Evolutionary conservation across 257 asterid genomes (phyloP).

Genomic region (Salvia hispanica): DNA sequence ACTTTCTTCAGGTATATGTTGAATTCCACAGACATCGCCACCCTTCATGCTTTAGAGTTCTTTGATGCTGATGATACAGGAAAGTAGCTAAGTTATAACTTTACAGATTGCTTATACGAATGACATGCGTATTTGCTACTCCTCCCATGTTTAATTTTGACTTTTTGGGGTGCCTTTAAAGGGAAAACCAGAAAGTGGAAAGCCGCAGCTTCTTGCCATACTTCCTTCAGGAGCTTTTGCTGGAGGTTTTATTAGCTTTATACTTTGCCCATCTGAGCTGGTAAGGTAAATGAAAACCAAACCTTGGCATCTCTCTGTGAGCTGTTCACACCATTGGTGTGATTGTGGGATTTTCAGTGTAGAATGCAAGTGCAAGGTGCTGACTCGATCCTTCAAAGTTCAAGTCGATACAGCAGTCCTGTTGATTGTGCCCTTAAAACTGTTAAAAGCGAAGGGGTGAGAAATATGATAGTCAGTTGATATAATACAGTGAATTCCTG

Average conservation of each 20-base stretch:
- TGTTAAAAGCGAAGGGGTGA: conserved; percentile 78
- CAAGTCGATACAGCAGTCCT: conserved; percentile 69
- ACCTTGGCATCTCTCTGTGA: conserved; percentile 23
- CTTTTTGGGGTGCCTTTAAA: conserved; percentile 32
- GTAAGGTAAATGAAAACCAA: conserved; percentile 58
- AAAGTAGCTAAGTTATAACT: conserved; percentile 25
- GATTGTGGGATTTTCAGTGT: conserved; percentile 79
- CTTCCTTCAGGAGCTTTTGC: conserved; percentile 79
- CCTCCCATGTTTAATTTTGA: not conserved
- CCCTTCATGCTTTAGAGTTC: conserved; percentile 18
- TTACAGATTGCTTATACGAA: conserved; percentile 10
- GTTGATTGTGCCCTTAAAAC: conserved; percentile 84
- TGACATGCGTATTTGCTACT: not conserved
- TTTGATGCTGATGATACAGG: conserved; percentile 25
- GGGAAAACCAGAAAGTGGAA: conserved; percentile 59
- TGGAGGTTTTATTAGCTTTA: conserved; percentile 80
- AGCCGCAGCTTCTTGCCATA: conserved; percentile 73
- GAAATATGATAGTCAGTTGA: conserved; percentile 34
- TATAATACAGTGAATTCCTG: conserved; percentile 24
- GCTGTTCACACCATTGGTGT: conserved; percentile 35
- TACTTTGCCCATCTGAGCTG: conserved; percentile 87
- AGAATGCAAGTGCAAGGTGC: conserved; percentile 97
- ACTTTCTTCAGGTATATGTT: conserved; percentile 64
- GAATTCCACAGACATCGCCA: not conserved
- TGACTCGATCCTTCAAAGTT: conserved; percentile 51